These are phyloP conservation scores for Echeveria elegans DNA, from an alignment of 164 flowering plant species.

Conservation along the genomic window DNA sequence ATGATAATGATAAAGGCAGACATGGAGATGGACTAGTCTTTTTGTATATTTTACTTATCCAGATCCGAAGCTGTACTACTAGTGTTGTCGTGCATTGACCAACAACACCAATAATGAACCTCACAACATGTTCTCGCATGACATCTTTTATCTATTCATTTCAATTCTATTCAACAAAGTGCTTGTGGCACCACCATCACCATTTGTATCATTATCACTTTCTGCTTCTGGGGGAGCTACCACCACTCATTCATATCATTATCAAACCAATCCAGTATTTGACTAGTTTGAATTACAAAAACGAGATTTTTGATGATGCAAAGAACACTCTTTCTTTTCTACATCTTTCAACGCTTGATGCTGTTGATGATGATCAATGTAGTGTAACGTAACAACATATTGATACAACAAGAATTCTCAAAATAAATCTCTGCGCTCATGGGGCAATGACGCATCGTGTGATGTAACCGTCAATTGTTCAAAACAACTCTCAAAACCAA, in stretches of 20 bases:
- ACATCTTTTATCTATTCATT: conserved; percentile 12
- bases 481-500: too few relatives aligned
- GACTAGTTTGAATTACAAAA: not conserved
- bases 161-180: not conserved
- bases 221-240: too few relatives aligned
- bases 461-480: too few relatives aligned
- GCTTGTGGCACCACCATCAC: not conserved
- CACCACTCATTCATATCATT: too few relatives aligned
- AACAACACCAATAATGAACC: not conserved
- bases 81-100: not conserved
- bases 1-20: not conserved
- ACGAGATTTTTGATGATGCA: not conserved
- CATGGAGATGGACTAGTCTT: not conserved
- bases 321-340: not conserved
- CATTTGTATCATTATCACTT: too few relatives aligned
- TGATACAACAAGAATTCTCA: not conserved
- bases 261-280: too few relatives aligned
- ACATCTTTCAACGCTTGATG: not conserved
- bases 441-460: not conserved
- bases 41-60: not conserved
- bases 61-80: not conserved
- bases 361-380: not conserved
- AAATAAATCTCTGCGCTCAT: not conserved
- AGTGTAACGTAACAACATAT: not conserved
- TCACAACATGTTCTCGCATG: conserved; percentile 5